Base-by-base conservation (phyloP, 192 early-diverging fungal species). In the Rhizophagus clarus region DNA sequence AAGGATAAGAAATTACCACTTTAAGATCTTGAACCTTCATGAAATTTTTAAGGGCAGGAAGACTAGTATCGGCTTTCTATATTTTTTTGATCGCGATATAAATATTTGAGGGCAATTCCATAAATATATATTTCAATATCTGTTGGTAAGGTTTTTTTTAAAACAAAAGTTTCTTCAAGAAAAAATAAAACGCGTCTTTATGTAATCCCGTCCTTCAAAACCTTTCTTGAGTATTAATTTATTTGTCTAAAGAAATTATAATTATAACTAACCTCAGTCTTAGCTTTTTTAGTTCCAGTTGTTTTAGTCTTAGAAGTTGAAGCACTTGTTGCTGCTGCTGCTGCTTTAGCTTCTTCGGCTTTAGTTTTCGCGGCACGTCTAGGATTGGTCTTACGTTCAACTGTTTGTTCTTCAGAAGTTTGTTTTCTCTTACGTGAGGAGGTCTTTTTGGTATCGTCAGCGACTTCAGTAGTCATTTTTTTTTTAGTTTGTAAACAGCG, bases 361-460 rank as follows among this genome's bases (percentile, higher is more conserved):
- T 79, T 79, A 62, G 77, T 79, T 71, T 79, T 79, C 49, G 77
- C 77, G n/a, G 77, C 77, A 56, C 77, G 66, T 79, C 37, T 70
- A 26, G 77, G 77, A 37, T 66, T 69, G 17, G 49, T 79, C 61
- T 79, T 79, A 40, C 67, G 77, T 71, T 71, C 66, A 79, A 79
- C 68, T 26, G 61, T 62, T 22, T 14, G 1, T 70, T 75, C 40
- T 15, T 69, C 68, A 1, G 61, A 28, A n/a, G n/a, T 11, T 14
- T 26, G 31, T 61, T 79, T 79, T 71, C 77, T 79, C 31, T 79
- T 79, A 71, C 77, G 67, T 62, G 77, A 42, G 22, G 74, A 15
- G 22, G 49, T 15, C 22, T 61, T 76, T 76, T 76, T 63, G 20
- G n/a, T 47, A 7, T 61, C 61, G 61, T 76, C 74, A 37, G 32